Evolutionary conservation across 768 basidiomycete species (phyloP), one percentile per base, ranked within the genome.

Genomic region (Hemileccinum rubropunctum): DNA sequence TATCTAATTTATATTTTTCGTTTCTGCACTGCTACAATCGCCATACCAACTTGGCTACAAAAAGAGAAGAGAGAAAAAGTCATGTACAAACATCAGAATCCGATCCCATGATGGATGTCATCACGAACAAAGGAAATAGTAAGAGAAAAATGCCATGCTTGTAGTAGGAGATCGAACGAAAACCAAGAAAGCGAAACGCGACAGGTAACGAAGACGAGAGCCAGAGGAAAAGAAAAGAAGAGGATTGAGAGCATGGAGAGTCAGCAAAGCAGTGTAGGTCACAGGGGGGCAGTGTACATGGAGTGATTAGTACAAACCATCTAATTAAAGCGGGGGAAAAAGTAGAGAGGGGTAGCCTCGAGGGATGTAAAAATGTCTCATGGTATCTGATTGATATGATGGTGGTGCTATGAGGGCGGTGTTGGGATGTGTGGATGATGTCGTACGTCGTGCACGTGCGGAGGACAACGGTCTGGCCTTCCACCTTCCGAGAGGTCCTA

Each of bases 261-360:
- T 23, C 23, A 30, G 28, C 28, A 30, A 30, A 30, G 28, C 9
- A 30, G 28, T 9, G 28, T 30, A 30, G 28, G 23, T 3, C 23
- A 23, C 6, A 6, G 23, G 23, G 23, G 23, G 28, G 50, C 39
- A 30, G 44, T 45, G 15, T n/a, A 52, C 56, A 53, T 6, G 18
- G 1, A 53, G 44, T 52, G 9, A 35, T 43, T 18, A 56, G 46
- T 46, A 59, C 57, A 59, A 23, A 15, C 33, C 18, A n/a, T 56
- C 40, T 45, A 48, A 3, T 26, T 47, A 46, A 40, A n/a, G 9
- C 23, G 23, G 20, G 20, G 20, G 21, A n/a, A n/a, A n/a, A n/a
- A n/a, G n/a, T n/a, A n/a, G n/a, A n/a, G n/a, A n/a, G n/a, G n/a
- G n/a, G n/a, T n/a, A n/a, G 6, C 35, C 44, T 36, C 13, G 20